Evolutionary conservation across 2,329 filamentous ascomycete genomes (phyloP).

Genomic region (Tolypocladium cylindrosporum): DNA sequence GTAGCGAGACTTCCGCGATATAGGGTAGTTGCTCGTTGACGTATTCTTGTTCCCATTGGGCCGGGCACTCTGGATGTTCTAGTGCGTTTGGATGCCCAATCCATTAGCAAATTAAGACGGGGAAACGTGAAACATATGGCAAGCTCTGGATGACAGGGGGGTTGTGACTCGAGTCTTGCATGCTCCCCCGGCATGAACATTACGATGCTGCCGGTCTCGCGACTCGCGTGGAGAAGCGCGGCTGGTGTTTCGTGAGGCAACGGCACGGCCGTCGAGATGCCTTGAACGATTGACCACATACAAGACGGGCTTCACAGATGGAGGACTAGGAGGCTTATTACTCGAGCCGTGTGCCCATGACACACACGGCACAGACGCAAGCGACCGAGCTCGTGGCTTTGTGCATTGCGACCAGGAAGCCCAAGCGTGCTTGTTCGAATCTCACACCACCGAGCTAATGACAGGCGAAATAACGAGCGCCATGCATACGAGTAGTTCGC

Average conservation of each 20-base stretch:
- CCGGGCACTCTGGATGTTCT: not conserved
- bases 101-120: not conserved
- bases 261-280: not conserved
- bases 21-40: not conserved
- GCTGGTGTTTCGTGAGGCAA: not conserved
- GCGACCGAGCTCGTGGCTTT: no score
- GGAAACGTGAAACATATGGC: not conserved
- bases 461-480: not conserved
- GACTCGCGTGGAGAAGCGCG: not conserved
- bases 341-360: not conserved
- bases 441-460: not conserved
- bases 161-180: no score
- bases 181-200: no score
- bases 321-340: not conserved
- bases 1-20: not conserved
- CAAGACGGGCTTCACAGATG: not conserved
- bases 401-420: no score
- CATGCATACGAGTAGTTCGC: not conserved
- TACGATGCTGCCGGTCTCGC: not conserved
- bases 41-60: not conserved
- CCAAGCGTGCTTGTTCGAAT: no score
- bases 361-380: not conserved
- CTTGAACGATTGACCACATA: not conserved
- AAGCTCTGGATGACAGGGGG: not conserved
- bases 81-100: not conserved